These are phyloP conservation scores for Neofusicoccum parvum DNA, from an alignment of 2,329 filamentous ascomycete species.

Conservation along the genomic window DNA sequence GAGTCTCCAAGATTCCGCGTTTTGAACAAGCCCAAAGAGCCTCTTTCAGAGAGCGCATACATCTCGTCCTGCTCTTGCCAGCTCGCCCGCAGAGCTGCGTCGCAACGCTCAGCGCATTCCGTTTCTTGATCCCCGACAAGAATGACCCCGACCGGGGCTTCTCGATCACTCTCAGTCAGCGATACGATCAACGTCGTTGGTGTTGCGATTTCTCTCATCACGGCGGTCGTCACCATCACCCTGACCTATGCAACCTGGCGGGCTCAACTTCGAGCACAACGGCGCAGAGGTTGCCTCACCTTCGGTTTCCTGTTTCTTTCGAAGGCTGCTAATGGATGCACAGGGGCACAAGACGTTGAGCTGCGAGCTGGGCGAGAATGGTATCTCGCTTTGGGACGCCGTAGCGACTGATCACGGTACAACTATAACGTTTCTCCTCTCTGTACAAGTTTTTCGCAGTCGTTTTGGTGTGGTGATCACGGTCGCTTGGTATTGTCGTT, in stretches of 20 bases:
- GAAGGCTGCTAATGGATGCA: background rate
- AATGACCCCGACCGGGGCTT: background rate
- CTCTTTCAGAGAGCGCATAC: too few species aligned
- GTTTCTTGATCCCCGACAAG: too few species aligned
- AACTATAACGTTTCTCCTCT: background rate
- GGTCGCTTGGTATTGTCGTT: background rate
- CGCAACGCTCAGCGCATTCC: too few species aligned
- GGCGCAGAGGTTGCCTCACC: background rate
- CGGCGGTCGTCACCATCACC: background rate
- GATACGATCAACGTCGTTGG: background rate
- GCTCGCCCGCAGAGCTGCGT: too few species aligned
- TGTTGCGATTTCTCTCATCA: background rate
- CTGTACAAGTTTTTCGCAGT: background rate
- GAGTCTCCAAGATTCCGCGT: too few species aligned
- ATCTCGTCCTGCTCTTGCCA: too few species aligned
- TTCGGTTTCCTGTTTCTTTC: background rate
- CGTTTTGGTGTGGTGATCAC: background rate
- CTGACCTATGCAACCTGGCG: background rate
- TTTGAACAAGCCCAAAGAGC: too few species aligned
- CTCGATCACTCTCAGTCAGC: background rate
- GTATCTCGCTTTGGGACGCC: background rate
- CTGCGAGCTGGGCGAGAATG: background rate
- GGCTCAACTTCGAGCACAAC: background rate
- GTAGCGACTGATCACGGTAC: background rate
- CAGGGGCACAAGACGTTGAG: background rate